Base-by-base conservation (phyloP, 2,329 filamentous ascomycete genomes). In the Colletotrichum magnum region DNA sequence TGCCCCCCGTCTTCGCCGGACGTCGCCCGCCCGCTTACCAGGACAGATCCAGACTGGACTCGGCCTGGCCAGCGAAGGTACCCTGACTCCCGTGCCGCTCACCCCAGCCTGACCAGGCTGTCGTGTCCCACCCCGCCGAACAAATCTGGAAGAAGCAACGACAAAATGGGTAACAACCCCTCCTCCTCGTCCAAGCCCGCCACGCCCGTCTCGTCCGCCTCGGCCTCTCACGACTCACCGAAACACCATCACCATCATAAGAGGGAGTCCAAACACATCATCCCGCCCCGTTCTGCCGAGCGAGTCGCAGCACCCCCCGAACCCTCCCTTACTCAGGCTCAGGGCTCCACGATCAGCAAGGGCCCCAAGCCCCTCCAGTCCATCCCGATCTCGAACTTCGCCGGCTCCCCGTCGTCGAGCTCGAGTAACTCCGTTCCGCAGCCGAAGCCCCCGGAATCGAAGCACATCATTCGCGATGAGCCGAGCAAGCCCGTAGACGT, bases 401-500 rank as follows among this genome's bases (percentile, higher is more conserved):
- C 80, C 77, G 85, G 84, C 58, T 84, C 85, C 53, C 82, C 82
- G 51, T 69, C 69, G 26, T 70, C 70, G 64, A 71, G 51, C 68
- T 70, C 70, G 62, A 70, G 61, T 69, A 70, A 53, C 54, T 71
- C 70, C 28, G 54, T 73, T 52, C 65, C 65, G 48, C 67, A 58
- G 16, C 65, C 63, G 67, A 63, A 71, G 69, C 70, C 73, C 61
- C 54, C 76, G 21, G 76, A 77, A 68, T 62, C 71, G 58, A 74
- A 77, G 58, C 58, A 73, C 53, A 63, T 52, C 61, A 57, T 58
- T 58, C 68, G 67, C 63, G 72, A 74, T 69, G 79, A 80, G 72
- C 84, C 86, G 68, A 84, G 85, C 74, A 88, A 89, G 76, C 88
- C 89, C 39, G 85, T 91, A 77, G 86, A 87, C 73, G 88, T 91